phyloP scores from a whole-genome alignment of 805 yeast genomes.

The Hanseniaspora occidentalis region DNA sequence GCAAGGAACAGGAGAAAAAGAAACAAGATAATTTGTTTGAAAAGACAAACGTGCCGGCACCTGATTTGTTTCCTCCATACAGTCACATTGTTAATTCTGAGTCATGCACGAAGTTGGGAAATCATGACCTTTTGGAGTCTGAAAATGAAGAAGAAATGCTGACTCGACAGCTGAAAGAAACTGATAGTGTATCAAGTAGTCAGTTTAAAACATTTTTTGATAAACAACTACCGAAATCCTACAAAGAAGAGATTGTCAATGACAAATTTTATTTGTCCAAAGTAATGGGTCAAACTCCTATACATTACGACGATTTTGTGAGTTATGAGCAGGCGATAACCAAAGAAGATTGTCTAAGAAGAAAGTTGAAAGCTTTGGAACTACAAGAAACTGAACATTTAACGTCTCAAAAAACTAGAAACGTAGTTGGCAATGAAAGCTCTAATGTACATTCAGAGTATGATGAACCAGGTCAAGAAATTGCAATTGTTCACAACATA shows the following conservation, averaged over 20 bases:
- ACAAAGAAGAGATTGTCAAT: constrained; percentile 12
- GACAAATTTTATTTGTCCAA: constrained; percentile 22
- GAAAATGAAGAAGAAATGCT: too few species aligned
- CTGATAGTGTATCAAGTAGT: neutral
- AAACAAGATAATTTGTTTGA: too few species aligned
- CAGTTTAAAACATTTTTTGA: constrained; percentile 6
- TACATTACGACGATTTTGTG: constrained; percentile 16
- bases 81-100: neutral
- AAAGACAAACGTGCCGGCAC: too few species aligned
- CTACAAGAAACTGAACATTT: too few species aligned
- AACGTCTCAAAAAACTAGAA: constrained; percentile 3
- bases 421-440: neutral
- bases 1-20: neutral
- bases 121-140: neutral
- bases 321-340: constrained; percentile 20
- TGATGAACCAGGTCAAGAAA: constrained; percentile 4
- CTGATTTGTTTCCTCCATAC: constrained; percentile 12
- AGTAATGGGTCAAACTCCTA: constrained; percentile 1
- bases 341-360: constrained; percentile 18
- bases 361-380: too few species aligned
- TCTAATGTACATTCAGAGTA: constrained; percentile 4
- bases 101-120: neutral
- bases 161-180: neutral
- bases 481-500: constrained; percentile 5
- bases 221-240: constrained; percentile 9